Percentiles rank a stretch among this genome's conserved stretches.
phyloP scores from a whole-genome alignment of 169 alveolate species.

The Eimeria praecox region DNA sequence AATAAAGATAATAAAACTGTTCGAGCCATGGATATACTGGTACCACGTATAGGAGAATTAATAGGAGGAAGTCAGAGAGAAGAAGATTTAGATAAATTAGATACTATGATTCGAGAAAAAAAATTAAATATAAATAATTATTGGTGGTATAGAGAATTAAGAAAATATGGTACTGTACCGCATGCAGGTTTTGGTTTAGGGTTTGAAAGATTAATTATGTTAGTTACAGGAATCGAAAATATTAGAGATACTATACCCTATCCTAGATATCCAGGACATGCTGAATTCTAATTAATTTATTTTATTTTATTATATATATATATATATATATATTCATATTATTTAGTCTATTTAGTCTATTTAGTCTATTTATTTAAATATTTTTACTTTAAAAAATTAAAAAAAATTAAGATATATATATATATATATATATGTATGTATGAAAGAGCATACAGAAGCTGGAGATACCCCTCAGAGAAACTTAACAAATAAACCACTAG shows the following conservation, averaged over 20 bases:
- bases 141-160: slow-evolving; percentile 96
- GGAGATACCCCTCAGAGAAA: too few species aligned
- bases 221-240: slow-evolving; percentile 99
- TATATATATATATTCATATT: too few species aligned
- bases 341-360: too few species aligned
- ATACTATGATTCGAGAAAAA: slow-evolving; percentile 93
- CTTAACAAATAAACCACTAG: too few species aligned
- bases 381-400: too few species aligned
- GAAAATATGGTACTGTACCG: slow-evolving; percentile 85
- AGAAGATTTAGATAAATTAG: slow-evolving; percentile 96
- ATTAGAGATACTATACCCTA: slow-evolving; percentile 99
- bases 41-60: slow-evolving; percentile 98
- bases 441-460: too few species aligned
- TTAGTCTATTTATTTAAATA: too few species aligned
- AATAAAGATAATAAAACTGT: slow-evolving; percentile 95
- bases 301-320: too few species aligned
- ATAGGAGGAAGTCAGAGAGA: slow-evolving; percentile 99
- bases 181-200: slow-evolving; percentile 99
- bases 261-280: slow-evolving; percentile 95
- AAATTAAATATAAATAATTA: slow-evolving; percentile 89
- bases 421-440: too few species aligned
- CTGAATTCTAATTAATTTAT: slow-evolving; percentile 74
- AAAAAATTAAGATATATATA: too few species aligned
- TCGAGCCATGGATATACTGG: slow-evolving; percentile 97
- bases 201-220: slow-evolving; percentile 98